Conservation (phyloP, 2,329 filamentous ascomycete genomes). For the Pseudogymnoascus sp. region DNA sequence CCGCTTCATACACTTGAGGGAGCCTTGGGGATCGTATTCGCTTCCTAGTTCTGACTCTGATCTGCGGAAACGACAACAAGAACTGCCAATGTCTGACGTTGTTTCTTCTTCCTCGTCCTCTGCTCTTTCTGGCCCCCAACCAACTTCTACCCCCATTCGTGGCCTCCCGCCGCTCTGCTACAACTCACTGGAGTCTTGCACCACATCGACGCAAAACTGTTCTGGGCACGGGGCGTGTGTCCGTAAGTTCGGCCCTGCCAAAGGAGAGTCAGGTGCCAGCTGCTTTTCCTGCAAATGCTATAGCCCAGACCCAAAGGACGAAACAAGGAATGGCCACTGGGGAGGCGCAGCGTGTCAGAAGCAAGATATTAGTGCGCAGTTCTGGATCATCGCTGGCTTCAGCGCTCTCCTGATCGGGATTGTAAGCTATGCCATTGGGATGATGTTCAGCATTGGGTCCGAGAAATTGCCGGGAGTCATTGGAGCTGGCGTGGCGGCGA, state of each 20-base stretch:
- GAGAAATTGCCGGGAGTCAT: constrained; percentile 90
- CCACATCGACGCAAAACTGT: constrained; percentile 66
- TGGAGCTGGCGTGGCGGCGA: constrained; percentile 83
- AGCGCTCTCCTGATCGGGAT: constrained; percentile 62
- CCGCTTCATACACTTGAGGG: not conserved
- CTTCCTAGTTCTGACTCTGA: not conserved
- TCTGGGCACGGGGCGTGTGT: constrained; percentile 73
- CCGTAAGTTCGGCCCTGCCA: constrained; percentile 50
- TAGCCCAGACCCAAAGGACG: constrained; percentile 41
- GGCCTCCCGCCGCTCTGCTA: constrained; percentile 64
- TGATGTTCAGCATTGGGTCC: constrained; percentile 77
- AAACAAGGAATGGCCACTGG: constrained; percentile 54
- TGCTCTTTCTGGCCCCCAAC: constrained; percentile 12
- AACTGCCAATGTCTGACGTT: not conserved
- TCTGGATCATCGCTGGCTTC: constrained; percentile 78
- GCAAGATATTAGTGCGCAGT: constrained; percentile 78
- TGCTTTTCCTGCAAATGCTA: constrained; percentile 77
- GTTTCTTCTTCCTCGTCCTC: not conserved
- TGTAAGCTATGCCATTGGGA: constrained; percentile 62
- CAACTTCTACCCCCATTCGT: constrained; percentile 16
- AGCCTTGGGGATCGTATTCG: not conserved
- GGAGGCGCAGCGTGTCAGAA: constrained; percentile 84
- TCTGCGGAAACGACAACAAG: not conserved
- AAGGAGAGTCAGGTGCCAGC: constrained; percentile 35
- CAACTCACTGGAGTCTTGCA: constrained; percentile 59